A percentile compares a stretch with the other conserved stretches of the same genome.
These are phyloP conservation scores for Vaccinium corymbosum DNA, from an alignment of 148 eudicot species.

Conservation along the genomic window DNA sequence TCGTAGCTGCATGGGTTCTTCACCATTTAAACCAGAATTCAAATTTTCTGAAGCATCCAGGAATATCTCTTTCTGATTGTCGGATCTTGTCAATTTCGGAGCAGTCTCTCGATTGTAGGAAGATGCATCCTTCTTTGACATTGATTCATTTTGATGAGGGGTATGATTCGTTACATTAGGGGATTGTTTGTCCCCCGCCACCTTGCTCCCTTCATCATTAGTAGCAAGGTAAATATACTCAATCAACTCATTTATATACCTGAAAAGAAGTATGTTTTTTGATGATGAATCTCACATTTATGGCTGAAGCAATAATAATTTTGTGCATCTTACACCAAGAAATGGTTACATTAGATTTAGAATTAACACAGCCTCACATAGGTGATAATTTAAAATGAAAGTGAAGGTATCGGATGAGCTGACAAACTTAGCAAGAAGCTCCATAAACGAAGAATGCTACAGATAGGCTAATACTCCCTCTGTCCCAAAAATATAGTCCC, in stretches of 20 bases:
- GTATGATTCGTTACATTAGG: constrained; percentile 31
- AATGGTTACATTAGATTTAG: neutral
- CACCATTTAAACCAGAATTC: constrained; percentile 27
- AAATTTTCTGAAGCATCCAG: constrained; percentile 36
- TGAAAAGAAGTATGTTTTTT: constrained; percentile 24
- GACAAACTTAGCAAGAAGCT: neutral
- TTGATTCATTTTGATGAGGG: constrained; percentile 32
- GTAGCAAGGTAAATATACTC: constrained; percentile 63
- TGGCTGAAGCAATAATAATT: neutral
- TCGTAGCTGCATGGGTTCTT: constrained; percentile 48
- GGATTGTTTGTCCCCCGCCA: constrained; percentile 45
- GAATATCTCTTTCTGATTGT: constrained; percentile 26
- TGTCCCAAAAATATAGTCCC: too few species aligned
- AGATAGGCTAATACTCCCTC: neutral
- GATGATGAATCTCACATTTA: neutral
- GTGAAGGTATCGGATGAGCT: neutral
- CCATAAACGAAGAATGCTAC: neutral
- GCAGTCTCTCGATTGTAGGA: constrained; percentile 34
- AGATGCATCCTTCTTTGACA: constrained; percentile 22
- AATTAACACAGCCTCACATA: neutral
- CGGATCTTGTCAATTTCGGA: constrained; percentile 21
- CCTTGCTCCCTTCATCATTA: constrained; percentile 40
- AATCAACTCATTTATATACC: constrained; percentile 87
- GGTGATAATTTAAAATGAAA: neutral
- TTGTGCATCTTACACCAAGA: neutral